Evolutionary conservation across 148 eudicot genomes (phyloP).

Genomic region (Cornus controversa): DNA sequence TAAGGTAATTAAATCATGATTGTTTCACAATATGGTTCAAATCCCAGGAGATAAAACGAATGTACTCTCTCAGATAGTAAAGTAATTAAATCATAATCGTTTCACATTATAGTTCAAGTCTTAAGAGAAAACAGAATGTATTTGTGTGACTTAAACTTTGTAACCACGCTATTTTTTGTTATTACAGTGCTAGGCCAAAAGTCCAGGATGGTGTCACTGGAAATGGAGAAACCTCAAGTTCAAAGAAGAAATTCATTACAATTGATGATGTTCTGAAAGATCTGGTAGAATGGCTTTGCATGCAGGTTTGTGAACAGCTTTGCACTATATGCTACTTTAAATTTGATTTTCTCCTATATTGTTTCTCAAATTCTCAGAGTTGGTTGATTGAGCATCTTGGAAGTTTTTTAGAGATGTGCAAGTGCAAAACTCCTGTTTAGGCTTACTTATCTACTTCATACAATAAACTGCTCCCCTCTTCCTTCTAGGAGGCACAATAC

Average conservation of each 20-base stretch:
- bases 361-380: background rate
- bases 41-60: background rate
- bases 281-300: slow-evolving; percentile 88
- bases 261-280: slow-evolving; percentile 78
- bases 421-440: background rate
- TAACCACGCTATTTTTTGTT: slow-evolving; percentile 4
- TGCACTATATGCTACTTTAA: background rate
- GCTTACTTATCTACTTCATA: background rate
- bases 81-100: slow-evolving; percentile 38
- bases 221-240: slow-evolving; percentile 64
- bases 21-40: background rate
- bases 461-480: too few species aligned
- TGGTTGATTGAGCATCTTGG: background rate
- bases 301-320: slow-evolving; percentile 57
- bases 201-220: slow-evolving; percentile 36
- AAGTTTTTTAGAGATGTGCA: background rate
- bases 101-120: slow-evolving; percentile 1
- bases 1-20: slow-evolving; percentile 49
- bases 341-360: background rate
- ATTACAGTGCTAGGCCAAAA: slow-evolving; percentile 75
- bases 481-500: too few species aligned
- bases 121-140: background rate
- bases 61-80: slow-evolving; percentile 62
- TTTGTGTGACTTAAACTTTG: background rate
- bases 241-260: slow-evolving; percentile 63